These are phyloP conservation scores for Sequoiadendron giganteum DNA, from an alignment of 75 land plant species.

Conservation along the genomic window DNA sequence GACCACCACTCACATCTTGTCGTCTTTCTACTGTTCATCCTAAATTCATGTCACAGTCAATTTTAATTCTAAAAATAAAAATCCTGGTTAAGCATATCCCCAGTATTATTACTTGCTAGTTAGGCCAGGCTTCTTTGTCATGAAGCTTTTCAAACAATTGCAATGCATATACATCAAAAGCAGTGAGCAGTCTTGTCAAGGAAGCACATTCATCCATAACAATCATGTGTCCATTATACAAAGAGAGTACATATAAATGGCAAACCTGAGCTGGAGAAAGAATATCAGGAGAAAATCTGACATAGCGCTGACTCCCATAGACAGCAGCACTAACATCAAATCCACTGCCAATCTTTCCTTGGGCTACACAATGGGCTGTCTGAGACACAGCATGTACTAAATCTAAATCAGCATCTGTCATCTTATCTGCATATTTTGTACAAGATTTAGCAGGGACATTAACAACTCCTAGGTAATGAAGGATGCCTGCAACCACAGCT, in stretches of 20 bases:
- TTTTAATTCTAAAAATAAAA: not conserved
- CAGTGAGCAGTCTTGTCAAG: not conserved
- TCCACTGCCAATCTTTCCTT: constrained; percentile 98
- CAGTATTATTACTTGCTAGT: not conserved
- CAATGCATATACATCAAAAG: not conserved
- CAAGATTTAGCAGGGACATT: constrained; percentile 40
- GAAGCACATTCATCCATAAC: not conserved
- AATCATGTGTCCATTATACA: not conserved
- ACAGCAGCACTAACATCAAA: constrained; percentile 99
- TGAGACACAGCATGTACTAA: constrained; percentile 82
- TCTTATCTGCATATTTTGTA: constrained; percentile 11
- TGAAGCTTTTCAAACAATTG: not conserved
- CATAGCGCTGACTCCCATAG: constrained; percentile 96
- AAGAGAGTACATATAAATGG: not conserved
- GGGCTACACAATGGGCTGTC: constrained; percentile 95
- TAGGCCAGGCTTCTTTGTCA: not conserved
- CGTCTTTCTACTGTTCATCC: not conserved
- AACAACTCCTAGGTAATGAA: constrained; percentile 83
- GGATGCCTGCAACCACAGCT: constrained; percentile 83
- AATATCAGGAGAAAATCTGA: constrained; percentile 86
- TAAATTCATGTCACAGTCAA: not conserved
- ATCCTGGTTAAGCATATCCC: not conserved
- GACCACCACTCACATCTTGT: not conserved
- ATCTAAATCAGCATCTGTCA: constrained; percentile 40
- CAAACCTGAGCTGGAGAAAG: constrained; percentile 76